These are phyloP conservation scores for Theileria equi DNA, from an alignment of 169 alveolate species.

Conservation along the genomic window DNA sequence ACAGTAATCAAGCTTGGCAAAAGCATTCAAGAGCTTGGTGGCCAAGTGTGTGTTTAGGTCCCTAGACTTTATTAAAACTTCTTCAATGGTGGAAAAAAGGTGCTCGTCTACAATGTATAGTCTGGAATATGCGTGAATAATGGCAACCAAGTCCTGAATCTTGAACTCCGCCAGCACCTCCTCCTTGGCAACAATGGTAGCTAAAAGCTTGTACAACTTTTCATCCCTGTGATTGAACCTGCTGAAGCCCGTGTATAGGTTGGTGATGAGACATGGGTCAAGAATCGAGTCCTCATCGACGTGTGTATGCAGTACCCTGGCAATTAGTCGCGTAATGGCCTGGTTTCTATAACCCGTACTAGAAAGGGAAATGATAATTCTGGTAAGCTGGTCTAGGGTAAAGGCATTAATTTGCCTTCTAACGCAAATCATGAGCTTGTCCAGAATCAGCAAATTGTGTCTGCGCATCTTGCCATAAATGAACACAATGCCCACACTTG, in stretches of 20 bases:
- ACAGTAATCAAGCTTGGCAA: slow-evolving; percentile 29
- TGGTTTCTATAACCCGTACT: slow-evolving; percentile 36
- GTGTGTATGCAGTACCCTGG: slow-evolving; percentile 15
- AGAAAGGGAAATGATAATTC: slow-evolving; percentile 25
- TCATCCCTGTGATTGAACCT: slow-evolving; percentile 36
- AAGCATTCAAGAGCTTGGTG: slow-evolving; percentile 28
- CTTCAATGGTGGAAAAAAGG: slow-evolving; percentile 14
- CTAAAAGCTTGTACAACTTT: slow-evolving; percentile 11
- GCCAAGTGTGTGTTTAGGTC: slow-evolving; percentile 21
- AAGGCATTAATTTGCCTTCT: slow-evolving; percentile 15
- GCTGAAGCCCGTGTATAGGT: slow-evolving; percentile 46
- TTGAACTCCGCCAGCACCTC: slow-evolving; percentile 49
- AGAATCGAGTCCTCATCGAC: slow-evolving; percentile 27
- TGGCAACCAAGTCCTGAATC: slow-evolving; percentile 31
- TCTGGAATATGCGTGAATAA: slow-evolving; percentile 34
- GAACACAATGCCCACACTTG: no score
- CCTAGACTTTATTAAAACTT: background rate
- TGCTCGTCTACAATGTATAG: slow-evolving; percentile 33
- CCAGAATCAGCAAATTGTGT: no score
- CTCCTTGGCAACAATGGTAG: slow-evolving; percentile 39
- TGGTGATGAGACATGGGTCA: slow-evolving; percentile 40
- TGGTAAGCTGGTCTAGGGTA: slow-evolving; percentile 24
- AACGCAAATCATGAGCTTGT: slow-evolving; percentile 17
- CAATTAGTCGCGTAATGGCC: slow-evolving; percentile 7
- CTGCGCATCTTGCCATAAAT: no score